Base-by-base conservation (phyloP, 176 grass and related monocot species). In the Lolium perenne region DNA sequence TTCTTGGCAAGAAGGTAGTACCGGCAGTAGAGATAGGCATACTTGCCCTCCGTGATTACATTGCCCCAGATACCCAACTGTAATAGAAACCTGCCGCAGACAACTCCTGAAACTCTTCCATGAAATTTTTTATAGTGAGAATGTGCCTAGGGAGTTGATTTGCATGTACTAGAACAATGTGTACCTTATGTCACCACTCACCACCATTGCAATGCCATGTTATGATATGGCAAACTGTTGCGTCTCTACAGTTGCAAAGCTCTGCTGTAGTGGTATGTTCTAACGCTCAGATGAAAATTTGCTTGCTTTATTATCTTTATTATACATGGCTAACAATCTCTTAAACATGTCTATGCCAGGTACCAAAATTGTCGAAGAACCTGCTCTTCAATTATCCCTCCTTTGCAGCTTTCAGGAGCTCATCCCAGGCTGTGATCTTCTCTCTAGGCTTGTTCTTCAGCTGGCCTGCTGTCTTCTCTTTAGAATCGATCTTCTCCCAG, bases 401-500 rank as follows among this genome's bases (percentile, higher is more conserved):
- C 10, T 86, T 78, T 61, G 90, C 87, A 79, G 70, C 88, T 60
- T 53, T 70, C 49, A 90, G 83, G 64, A 95, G 91, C 21, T 87
- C 93, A 81, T 92, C 71, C 93, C 88, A 91, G 62, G 84, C 68
- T 12, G 89, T 89, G 75, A 95, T 84, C 84, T 95, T 98, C 59
- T 95, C 69, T 88, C 96, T 95, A 41, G 90, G 90, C 51, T 92
- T 94, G 80, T 91, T 94, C 75, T 76, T 91, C 56, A 82, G 35
- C 60, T 86, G 41, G 16, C 93, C 93, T 61, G 55, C 45, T 5
- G 68, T 77, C 81, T 90, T 98, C 85, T 98, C 90, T 76, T 88
- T 89, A 20, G 79, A 76, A 80, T 95, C 90, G 23, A 94, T 94
- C 85, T 89, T 98, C 64, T 92, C 82, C 96, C 93, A 95, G 38